phyloP scores from a whole-genome alignment of 2,329 filamentous ascomycete genomes.

The Aspergillus brunneoviolaceus region DNA sequence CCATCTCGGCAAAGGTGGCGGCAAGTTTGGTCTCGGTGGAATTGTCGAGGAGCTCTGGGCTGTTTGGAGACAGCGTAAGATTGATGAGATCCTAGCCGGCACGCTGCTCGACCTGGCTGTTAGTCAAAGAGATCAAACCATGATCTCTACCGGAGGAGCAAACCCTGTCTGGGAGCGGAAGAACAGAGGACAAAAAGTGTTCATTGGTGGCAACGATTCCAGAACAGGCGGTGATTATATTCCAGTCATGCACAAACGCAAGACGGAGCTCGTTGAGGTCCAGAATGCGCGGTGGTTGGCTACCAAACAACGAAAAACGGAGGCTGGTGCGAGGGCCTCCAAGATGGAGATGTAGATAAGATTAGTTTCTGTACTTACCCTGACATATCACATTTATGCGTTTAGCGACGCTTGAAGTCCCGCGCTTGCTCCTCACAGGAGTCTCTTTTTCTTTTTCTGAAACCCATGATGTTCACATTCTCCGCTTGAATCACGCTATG shows the following conservation, averaged over 20 bases:
- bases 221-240: constrained; percentile 59
- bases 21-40: constrained; percentile 64
- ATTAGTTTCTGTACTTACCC: constrained; percentile 16
- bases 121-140: constrained; percentile 38
- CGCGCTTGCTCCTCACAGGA: not conserved
- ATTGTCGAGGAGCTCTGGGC: constrained; percentile 77
- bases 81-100: constrained; percentile 82
- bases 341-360: constrained; percentile 14
- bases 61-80: constrained; percentile 78
- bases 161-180: constrained; percentile 27
- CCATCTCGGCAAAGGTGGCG: constrained; percentile 49
- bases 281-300: constrained; percentile 61
- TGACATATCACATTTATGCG: constrained; percentile 8
- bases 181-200: constrained; percentile 52
- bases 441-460: constrained; percentile 1
- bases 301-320: constrained; percentile 47
- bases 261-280: constrained; percentile 59
- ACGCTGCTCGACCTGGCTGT: constrained; percentile 67
- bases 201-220: constrained; percentile 57
- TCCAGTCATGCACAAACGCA: constrained; percentile 55
- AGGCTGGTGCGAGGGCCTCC: constrained; percentile 27
- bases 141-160: constrained; percentile 26
- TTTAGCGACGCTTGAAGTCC: not conserved
- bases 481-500: constrained; percentile 29
- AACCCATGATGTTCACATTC: not conserved